Percentiles rank a stretch among this genome's conserved stretches.
Conservation (phyloP, 1,284 basidiomycete species). For the Cryptococcus floricola region DNA sequence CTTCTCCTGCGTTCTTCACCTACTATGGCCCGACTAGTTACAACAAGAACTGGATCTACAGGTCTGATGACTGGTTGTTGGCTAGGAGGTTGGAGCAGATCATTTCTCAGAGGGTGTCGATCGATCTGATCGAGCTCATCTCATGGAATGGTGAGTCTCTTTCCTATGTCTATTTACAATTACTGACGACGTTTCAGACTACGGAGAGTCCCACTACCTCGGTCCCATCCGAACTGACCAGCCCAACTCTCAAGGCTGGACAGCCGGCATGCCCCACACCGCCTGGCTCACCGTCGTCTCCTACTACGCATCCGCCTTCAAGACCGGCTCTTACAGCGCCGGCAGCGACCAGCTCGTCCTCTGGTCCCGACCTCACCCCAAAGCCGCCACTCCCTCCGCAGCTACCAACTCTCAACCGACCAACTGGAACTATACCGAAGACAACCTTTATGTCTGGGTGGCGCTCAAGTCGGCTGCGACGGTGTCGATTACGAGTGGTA, state of each 20-base stretch:
- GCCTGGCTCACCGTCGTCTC: constrained; percentile 56
- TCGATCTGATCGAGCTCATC: constrained; percentile 42
- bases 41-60: constrained; percentile 50
- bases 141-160: constrained; percentile 42
- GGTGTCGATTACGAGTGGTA: constrained; percentile 53
- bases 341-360: constrained; percentile 65
- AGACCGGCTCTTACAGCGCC: constrained; percentile 63
- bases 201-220: constrained; percentile 49
- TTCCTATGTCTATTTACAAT: background rate
- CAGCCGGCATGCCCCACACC: constrained; percentile 44
- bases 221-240: constrained; percentile 44
- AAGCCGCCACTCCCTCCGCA: constrained; percentile 50
- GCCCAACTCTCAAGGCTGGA: constrained; percentile 44
- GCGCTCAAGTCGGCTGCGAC: constrained; percentile 58
- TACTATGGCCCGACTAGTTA: constrained; percentile 39
- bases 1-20: constrained; percentile 48
- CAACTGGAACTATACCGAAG: constrained; percentile 38
- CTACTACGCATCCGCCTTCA: constrained; percentile 71
- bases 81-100: constrained; percentile 45
- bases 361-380: constrained; percentile 69
- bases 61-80: constrained; percentile 44
- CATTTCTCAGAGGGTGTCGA: constrained; percentile 32
- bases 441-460: constrained; percentile 62
- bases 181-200: constrained; percentile 30
- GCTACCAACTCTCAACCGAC: constrained; percentile 36